Evolutionary conservation across 768 basidiomycete genomes (phyloP).

Genomic region (Clavaria fumosa): DNA sequence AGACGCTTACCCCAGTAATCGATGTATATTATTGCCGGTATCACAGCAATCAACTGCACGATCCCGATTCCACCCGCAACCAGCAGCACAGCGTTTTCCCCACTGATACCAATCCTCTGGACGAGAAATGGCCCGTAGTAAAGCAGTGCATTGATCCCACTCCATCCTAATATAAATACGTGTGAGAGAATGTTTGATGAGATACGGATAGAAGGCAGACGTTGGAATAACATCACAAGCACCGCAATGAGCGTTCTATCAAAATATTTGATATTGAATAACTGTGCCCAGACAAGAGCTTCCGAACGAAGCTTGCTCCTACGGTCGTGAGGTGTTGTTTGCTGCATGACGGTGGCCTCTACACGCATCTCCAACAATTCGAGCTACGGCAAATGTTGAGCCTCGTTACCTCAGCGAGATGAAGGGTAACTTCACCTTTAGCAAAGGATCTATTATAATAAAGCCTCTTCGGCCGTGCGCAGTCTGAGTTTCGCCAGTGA

Average conservation of each 20-base stretch:
- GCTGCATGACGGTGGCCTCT: not conserved
- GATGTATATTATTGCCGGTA: conserved; percentile 58
- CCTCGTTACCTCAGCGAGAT: conserved; percentile 4
- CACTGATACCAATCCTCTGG: conserved; percentile 39
- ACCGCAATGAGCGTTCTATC: conserved; percentile 55
- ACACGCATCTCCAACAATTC: not conserved
- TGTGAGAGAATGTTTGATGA: not conserved
- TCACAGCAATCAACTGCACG: conserved; percentile 59
- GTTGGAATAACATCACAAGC: conserved; percentile 72
- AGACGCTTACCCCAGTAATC: conserved; percentile 42
- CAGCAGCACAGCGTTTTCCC: conserved; percentile 39
- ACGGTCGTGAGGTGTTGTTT: no score
- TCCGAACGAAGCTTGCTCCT: conserved; percentile 18
- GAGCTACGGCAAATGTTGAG: not conserved
- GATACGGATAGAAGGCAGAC: conserved; percentile 23
- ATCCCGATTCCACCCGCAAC: conserved; percentile 69
- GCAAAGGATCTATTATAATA: conserved; percentile 32
- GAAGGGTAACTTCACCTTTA: conserved; percentile 24
- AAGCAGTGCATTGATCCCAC: conserved; percentile 70
- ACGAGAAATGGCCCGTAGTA: conserved; percentile 73
- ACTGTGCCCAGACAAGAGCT: conserved; percentile 34
- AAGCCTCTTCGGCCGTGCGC: conserved; percentile 29
- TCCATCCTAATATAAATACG: conserved; percentile 59
- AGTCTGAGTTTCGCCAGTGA: conserved; percentile 44
- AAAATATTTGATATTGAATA: conserved; percentile 39